Percentiles rank a stretch among this genome's conserved stretches.
Conservation (phyloP, 129 eudicot genomes). For the Flaveria robusta region DNA sequence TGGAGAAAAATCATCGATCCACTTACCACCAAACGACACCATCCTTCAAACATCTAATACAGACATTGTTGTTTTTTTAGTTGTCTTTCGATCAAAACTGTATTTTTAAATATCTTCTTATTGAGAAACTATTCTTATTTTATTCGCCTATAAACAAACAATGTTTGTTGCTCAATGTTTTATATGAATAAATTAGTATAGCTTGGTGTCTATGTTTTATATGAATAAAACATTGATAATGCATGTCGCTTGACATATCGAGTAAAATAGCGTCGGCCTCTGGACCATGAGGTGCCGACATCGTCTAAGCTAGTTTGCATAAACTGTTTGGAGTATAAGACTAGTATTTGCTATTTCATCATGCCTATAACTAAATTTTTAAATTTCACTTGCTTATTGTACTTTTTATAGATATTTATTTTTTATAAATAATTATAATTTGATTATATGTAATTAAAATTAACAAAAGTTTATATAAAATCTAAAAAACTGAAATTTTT, state of each 20-base stretch:
- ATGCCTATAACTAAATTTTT: no score
- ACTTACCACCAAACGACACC: constrained; percentile 26
- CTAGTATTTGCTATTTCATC: no score
- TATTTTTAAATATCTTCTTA: not conserved
- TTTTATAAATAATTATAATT: no score
- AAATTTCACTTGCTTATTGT: no score
- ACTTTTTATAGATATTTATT: no score
- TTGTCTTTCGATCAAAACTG: constrained; percentile 3
- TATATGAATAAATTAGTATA: no score
- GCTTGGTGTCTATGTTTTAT: constrained; percentile 11
- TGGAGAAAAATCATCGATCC: constrained; percentile 81
- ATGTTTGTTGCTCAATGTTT: not conserved
- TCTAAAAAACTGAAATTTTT: no score
- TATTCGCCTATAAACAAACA: not conserved
- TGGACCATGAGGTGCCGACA: no score
- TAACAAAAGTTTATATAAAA: no score
- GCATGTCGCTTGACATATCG: not conserved
- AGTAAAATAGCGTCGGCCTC: not conserved
- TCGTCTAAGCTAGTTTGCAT: no score
- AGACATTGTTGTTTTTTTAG: not conserved
- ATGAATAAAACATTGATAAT: constrained; percentile 21
- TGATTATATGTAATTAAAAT: no score
- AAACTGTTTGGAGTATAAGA: no score
- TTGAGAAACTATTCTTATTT: not conserved
- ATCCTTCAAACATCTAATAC: constrained; percentile 27